These are phyloP conservation scores for Talaromyces trachyspermus DNA, from an alignment of 495 filamentous ascomycete genomes.

Conservation along the genomic window DNA sequence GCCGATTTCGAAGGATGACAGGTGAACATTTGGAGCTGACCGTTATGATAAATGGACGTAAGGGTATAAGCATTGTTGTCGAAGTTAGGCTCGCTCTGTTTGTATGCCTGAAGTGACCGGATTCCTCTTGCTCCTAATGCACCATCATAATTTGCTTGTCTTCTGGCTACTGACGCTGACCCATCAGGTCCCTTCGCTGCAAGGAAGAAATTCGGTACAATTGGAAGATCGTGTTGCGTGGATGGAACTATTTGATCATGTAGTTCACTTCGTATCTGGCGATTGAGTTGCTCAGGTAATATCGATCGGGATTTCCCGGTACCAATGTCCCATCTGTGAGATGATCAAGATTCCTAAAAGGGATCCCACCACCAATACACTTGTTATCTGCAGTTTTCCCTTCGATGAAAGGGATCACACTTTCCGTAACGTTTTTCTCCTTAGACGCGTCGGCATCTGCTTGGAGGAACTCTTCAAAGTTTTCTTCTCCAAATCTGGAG, in stretches of 20 bases:
- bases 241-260: conserved; percentile 28
- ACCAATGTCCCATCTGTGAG: conserved; percentile 19
- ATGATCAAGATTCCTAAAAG: too few species aligned
- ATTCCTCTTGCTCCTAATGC: conserved; percentile 39
- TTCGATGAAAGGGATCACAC: conserved; percentile 21
- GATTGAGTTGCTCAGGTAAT: conserved; percentile 14
- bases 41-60: conserved; percentile 17
- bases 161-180: conserved; percentile 17
- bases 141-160: conserved; percentile 36
- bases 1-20: too few species aligned
- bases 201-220: conserved; percentile 37
- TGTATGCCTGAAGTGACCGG: conserved; percentile 35
- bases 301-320: conserved; percentile 10
- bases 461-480: conserved; percentile 13
- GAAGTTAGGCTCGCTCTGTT: conserved; percentile 23
- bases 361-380: conserved; percentile 13
- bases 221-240: too few species aligned
- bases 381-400: conserved; percentile 15
- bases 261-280: conserved; percentile 12
- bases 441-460: conserved; percentile 9
- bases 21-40: conserved; percentile 10
- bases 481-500: conserved; percentile 15
- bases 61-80: conserved; percentile 37
- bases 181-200: conserved; percentile 32
- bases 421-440: background rate